Evolutionary conservation across 257 asterid genomes (phyloP).

Genomic region (Solanum clarkiae): DNA sequence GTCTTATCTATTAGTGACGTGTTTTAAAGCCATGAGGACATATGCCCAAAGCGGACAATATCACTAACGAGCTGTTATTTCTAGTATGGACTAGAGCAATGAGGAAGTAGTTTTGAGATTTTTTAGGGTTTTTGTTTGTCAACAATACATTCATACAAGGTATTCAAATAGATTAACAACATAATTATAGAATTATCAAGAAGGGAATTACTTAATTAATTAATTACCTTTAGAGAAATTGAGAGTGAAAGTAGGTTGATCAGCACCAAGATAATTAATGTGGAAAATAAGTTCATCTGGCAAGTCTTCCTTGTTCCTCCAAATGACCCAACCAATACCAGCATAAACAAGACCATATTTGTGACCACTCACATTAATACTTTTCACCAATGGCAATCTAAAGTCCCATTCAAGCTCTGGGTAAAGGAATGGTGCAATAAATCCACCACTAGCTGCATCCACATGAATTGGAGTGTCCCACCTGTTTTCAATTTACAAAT

Average conservation of each 20-base stretch:
- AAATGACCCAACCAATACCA: slow-evolving; percentile 82
- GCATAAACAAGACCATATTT: slow-evolving; percentile 95
- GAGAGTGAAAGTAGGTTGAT: slow-evolving; percentile 95
- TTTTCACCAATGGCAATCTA: slow-evolving; percentile 73
- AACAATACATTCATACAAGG: neutral
- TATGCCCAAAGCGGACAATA: too few species aligned
- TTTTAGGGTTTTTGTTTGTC: neutral
- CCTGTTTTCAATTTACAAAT: slow-evolving; percentile 16
- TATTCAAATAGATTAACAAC: neutral
- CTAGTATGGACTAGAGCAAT: neutral
- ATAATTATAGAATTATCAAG: neutral
- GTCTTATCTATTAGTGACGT: too few species aligned
- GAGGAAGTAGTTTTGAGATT: neutral
- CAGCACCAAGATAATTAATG: slow-evolving; percentile 90
- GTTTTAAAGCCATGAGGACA: too few species aligned
- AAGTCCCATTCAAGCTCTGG: slow-evolving; percentile 92
- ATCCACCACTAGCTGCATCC: slow-evolving; percentile 96
- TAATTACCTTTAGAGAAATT: slow-evolving; percentile 76
- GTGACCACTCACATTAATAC: slow-evolving; percentile 89
- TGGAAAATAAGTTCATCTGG: slow-evolving; percentile 88
- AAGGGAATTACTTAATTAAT: neutral
- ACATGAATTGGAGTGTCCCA: slow-evolving; percentile 93
- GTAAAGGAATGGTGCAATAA: slow-evolving; percentile 81
- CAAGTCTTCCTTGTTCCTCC: slow-evolving; percentile 73
- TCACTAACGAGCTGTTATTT: neutral